Percentiles rank a stretch among this genome's conserved stretches.
phyloP scores from a whole-genome alignment of 2,329 filamentous ascomycete genomes.

The Claviceps africana region DNA sequence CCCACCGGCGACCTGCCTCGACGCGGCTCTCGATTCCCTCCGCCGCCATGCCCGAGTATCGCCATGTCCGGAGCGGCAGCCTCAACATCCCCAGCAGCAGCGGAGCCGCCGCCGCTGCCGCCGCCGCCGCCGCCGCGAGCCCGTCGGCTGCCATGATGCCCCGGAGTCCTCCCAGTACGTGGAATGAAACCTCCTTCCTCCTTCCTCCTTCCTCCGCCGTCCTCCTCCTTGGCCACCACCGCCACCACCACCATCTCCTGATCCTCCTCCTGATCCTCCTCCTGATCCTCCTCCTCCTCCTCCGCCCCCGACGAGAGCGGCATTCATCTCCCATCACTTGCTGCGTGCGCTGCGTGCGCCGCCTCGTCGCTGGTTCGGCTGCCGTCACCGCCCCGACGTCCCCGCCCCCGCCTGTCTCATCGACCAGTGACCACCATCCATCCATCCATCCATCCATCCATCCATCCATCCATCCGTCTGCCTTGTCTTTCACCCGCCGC shows the following conservation, averaged over 20 bases:
- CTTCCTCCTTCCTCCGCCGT: background rate
- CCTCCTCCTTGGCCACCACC: no score
- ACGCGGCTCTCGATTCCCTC: slow-evolving; percentile 6
- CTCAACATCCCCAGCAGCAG: slow-evolving; percentile 33
- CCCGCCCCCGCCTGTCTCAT: slow-evolving; percentile 5
- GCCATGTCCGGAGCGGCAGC: slow-evolving; percentile 44
- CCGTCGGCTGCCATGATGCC: slow-evolving; percentile 22
- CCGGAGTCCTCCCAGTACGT: slow-evolving; percentile 45
- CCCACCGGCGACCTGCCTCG: slow-evolving; percentile 2
- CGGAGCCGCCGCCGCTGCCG: slow-evolving; percentile 11
- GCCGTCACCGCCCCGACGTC: background rate
- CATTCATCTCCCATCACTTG: background rate
- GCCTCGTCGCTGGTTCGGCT: background rate
- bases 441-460: background rate
- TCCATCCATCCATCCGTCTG: no score
- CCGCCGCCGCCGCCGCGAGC: slow-evolving; percentile 12
- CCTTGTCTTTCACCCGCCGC: background rate
- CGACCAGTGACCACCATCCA: background rate
- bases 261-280: no score
- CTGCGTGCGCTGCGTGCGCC: slow-evolving; percentile 1
- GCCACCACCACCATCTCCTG: no score
- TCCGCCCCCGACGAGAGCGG: background rate
- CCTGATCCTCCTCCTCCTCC: background rate
- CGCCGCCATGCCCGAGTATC: slow-evolving; percentile 33
- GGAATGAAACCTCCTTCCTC: background rate